A percentile compares a stretch with the other conserved stretches of the same genome.
These are phyloP conservation scores for Gamarada debralockiae DNA, from an alignment of 495 filamentous ascomycete genomes.

Conservation along the genomic window DNA sequence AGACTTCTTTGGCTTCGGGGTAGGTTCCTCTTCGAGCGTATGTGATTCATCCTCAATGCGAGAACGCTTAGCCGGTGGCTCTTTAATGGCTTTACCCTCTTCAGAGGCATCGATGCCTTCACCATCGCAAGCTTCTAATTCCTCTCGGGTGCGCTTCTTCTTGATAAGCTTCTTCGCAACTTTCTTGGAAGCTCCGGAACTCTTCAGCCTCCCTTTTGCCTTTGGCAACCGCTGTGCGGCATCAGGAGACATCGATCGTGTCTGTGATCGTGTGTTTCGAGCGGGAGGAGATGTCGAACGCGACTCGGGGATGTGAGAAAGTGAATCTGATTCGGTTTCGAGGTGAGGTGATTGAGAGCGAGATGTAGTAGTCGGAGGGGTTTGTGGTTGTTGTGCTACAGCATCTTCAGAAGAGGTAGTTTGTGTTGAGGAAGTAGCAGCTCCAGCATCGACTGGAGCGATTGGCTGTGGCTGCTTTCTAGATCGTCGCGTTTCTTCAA, in stretches of 20 bases:
- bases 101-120: background rate
- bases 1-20: no score
- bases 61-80: background rate
- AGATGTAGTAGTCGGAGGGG: background rate
- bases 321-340: slow-evolving; percentile 7
- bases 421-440: background rate
- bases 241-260: background rate
- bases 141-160: no score
- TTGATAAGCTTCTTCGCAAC: no score
- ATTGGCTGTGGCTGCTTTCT: no score
- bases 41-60: background rate
- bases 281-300: slow-evolving; percentile 10
- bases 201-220: no score
- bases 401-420: background rate
- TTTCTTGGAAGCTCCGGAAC: no score
- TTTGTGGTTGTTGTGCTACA: background rate
- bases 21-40: no score
- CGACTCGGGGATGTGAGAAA: slow-evolving; percentile 3
- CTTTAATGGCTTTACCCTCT: background rate
- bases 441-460: no score
- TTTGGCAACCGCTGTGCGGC: no score
- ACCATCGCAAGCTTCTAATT: background rate
- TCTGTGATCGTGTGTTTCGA: background rate
- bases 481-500: no score
- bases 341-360: slow-evolving; percentile 7